Percentiles rank a stretch among this genome's conserved stretches.
These are phyloP conservation scores for Peterozyma xylosa DNA, from an alignment of 805 yeast species.

Conservation along the genomic window DNA sequence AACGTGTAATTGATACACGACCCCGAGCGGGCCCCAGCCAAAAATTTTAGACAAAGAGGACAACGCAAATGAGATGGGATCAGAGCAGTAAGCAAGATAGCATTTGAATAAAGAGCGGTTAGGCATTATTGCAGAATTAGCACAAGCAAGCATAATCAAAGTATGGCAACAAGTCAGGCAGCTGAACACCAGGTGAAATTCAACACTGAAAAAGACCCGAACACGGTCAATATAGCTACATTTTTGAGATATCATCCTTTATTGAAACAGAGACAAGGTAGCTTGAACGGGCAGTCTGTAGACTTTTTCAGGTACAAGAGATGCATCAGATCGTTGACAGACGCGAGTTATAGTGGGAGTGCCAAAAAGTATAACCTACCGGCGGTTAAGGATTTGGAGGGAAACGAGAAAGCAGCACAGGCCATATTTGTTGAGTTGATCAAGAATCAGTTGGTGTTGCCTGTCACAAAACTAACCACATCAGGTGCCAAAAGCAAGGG, in stretches of 20 bases:
- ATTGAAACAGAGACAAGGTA: constrained; percentile 79
- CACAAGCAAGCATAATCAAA: too few relatives aligned
- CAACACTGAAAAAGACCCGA: constrained; percentile 30
- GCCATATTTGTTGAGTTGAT: constrained; percentile 61
- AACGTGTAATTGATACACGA: too few relatives aligned
- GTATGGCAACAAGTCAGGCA: too few relatives aligned
- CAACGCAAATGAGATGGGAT: too few relatives aligned
- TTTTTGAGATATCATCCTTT: constrained; percentile 55
- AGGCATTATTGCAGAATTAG: too few relatives aligned
- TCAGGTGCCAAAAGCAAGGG: constrained; percentile 56
- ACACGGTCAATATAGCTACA: constrained; percentile 63
- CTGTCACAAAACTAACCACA: constrained; percentile 68
- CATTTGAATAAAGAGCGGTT: too few relatives aligned
- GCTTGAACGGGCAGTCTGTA: constrained; percentile 58
- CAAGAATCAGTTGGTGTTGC: constrained; percentile 64
- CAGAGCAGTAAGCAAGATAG: too few relatives aligned
- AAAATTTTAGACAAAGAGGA: too few relatives aligned
- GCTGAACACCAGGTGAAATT: constrained; percentile 3
- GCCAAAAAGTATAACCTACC: constrained; percentile 33
- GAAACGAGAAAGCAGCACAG: constrained; percentile 47
- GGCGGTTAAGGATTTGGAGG: constrained; percentile 27
- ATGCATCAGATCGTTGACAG: constrained; percentile 66
- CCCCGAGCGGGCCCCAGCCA: too few relatives aligned
- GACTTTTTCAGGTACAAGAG: constrained; percentile 89
- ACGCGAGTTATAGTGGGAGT: constrained; percentile 58